Evolutionary conservation across 805 yeast species (phyloP).

Genomic region (Lachancea cidri): DNA sequence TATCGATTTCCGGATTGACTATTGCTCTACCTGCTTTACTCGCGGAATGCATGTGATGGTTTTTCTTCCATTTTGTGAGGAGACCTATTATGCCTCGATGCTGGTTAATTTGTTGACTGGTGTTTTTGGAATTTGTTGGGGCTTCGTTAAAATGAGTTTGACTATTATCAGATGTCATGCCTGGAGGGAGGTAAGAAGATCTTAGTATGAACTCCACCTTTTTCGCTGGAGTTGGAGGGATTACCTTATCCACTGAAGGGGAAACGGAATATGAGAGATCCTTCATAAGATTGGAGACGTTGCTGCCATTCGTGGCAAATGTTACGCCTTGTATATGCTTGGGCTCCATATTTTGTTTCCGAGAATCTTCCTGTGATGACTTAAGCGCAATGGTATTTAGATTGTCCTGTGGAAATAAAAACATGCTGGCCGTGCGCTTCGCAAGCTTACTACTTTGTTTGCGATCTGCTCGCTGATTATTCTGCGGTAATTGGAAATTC

Average conservation of each 20-base stretch:
- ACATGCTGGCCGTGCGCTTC: constrained; percentile 27
- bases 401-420: constrained; percentile 28
- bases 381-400: constrained; percentile 6
- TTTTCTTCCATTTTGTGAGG: constrained; percentile 29
- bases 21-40: constrained; percentile 7
- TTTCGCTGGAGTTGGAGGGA: constrained; percentile 67
- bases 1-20: constrained; percentile 31
- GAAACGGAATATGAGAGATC: constrained; percentile 41
- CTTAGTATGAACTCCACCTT: constrained; percentile 45
- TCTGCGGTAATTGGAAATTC: constrained; percentile 17
- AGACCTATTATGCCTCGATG: constrained; percentile 24
- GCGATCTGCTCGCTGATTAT: not conserved
- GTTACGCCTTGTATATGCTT: constrained; percentile 8
- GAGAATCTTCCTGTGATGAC: not conserved
- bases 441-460: constrained; percentile 6
- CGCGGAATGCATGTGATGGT: constrained; percentile 14
- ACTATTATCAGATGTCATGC: constrained; percentile 6
- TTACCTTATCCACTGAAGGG: constrained; percentile 39
- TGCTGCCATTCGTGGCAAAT: constrained; percentile 17
- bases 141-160: constrained; percentile 2
- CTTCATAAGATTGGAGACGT: constrained; percentile 24
- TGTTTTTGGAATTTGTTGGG: not conserved
- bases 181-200: constrained; percentile 25
- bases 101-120: not conserved
- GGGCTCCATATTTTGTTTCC: not conserved